Evolutionary conservation across 2,329 filamentous ascomycete species (phyloP).

Genomic region (Pseudocercospora musae): DNA sequence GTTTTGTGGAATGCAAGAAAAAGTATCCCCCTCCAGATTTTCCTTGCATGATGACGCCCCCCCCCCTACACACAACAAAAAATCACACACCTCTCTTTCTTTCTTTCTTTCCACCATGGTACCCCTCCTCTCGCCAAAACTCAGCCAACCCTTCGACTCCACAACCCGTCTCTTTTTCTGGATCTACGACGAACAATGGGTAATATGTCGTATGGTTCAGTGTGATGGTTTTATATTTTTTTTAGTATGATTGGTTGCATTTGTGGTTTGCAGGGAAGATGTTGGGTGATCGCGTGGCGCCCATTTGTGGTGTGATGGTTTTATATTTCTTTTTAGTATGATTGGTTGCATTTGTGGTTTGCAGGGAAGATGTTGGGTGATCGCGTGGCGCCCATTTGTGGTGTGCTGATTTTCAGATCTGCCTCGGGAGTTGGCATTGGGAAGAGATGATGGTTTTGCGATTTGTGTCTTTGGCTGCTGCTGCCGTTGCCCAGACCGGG

Average conservation of each 20-base stretch:
- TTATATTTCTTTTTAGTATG: no score
- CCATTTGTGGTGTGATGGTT: not conserved
- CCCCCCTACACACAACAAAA: no score
- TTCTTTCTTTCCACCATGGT: no score
- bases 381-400: not conserved
- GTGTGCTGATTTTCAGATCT: not conserved
- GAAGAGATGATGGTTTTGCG: not conserved
- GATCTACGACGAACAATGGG: slow-evolving; percentile 8
- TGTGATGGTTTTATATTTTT: slow-evolving; percentile 6
- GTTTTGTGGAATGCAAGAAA: no score
- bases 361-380: not conserved
- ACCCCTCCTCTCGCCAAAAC: not conserved
- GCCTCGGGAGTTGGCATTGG: not conserved
- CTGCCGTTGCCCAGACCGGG: slow-evolving; percentile 12
- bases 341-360: no score
- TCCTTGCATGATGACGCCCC: no score
- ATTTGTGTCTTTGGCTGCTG: not conserved
- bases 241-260: slow-evolving; percentile 9
- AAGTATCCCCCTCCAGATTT: no score
- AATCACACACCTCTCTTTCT: no score
- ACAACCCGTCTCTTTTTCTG: not conserved
- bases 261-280: not conserved
- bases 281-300: not conserved
- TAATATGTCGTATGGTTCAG: slow-evolving; percentile 6
- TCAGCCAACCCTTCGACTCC: not conserved